These are phyloP conservation scores for Flaveria robusta DNA, from an alignment of 129 eudicot genomes.

Conservation along the genomic window DNA sequence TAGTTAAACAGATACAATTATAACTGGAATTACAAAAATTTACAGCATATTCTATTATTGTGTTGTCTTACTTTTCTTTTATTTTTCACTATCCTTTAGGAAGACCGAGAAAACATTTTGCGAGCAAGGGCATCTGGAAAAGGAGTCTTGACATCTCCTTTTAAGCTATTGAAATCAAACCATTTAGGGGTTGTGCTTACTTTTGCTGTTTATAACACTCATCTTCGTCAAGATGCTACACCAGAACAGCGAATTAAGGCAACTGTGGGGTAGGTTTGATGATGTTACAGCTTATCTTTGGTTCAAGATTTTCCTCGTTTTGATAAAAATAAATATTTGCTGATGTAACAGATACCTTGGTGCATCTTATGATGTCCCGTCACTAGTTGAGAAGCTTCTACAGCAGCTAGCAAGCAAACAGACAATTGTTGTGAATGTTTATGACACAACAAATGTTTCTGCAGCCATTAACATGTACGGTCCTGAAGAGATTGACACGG, in stretches of 20 bases:
- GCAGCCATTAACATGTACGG: slow-evolving; percentile 79
- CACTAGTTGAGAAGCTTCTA: slow-evolving; percentile 86
- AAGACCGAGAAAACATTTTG: slow-evolving; percentile 90
- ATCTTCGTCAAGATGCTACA: slow-evolving; percentile 69
- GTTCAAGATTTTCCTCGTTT: slow-evolving; percentile 1
- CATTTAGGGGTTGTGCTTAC: slow-evolving; percentile 92
- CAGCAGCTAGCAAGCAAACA: slow-evolving; percentile 95
- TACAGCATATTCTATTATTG: slow-evolving; percentile 1
- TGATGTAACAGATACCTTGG: slow-evolving; percentile 66
- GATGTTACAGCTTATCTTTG: not conserved
- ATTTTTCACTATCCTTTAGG: slow-evolving; percentile 44
- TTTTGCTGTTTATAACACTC: slow-evolving; percentile 70
- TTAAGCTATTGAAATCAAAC: slow-evolving; percentile 78
- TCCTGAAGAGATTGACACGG: slow-evolving; percentile 55
- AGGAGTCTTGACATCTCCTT: slow-evolving; percentile 90
- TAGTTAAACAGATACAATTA: not conserved
- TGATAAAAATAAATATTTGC: not conserved
- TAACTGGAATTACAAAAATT: not conserved
- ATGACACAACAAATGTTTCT: slow-evolving; percentile 65
- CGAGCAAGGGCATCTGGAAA: slow-evolving; percentile 95
- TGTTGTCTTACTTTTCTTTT: not conserved
- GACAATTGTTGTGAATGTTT: slow-evolving; percentile 83
- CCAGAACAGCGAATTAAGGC: slow-evolving; percentile 75
- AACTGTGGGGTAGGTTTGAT: slow-evolving; percentile 69
- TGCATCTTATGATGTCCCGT: slow-evolving; percentile 85